phyloP scores from a whole-genome alignment of 306 rosid species.

The Cicer arietinum region DNA sequence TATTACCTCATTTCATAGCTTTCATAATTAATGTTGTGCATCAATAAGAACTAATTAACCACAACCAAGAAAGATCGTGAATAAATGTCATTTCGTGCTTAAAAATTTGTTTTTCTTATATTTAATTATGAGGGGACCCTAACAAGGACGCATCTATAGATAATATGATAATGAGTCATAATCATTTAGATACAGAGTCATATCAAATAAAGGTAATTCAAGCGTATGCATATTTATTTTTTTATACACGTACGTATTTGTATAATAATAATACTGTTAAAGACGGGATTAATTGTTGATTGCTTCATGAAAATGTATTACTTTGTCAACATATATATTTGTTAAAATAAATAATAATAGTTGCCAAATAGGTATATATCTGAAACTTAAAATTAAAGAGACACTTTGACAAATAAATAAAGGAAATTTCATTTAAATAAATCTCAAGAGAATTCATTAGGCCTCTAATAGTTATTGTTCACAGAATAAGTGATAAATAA shows the following conservation, averaged over 20 bases:
- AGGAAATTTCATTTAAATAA: not conserved
- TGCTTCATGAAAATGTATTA: constrained; percentile 49
- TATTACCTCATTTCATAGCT: not conserved
- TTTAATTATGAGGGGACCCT: constrained; percentile 28
- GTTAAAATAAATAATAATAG: constrained; percentile 41
- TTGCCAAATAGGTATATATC: constrained; percentile 4
- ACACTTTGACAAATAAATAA: not conserved
- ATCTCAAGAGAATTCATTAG: not conserved
- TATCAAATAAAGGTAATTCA: constrained; percentile 43
- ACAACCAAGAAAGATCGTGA: constrained; percentile 38
- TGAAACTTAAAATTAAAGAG: constrained; percentile 33
- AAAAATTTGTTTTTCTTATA: constrained; percentile 6
- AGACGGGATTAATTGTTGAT: constrained; percentile 33
- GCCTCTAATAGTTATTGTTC: not conserved
- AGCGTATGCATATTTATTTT: not conserved
- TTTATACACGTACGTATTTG: constrained; percentile 22
- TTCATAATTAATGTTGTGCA: constrained; percentile 39
- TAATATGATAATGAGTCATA: constrained; percentile 40
- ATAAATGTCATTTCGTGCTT: constrained; percentile 24
- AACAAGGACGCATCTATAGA: constrained; percentile 18
- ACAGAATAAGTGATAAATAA: constrained; percentile 1
- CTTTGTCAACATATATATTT: constrained; percentile 43
- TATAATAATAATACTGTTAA: constrained; percentile 15
- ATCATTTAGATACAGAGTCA: constrained; percentile 49
- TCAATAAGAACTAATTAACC: constrained; percentile 36